Conservation (phyloP, 2,329 filamentous ascomycete species). For the Aureobasidium lini region DNA sequence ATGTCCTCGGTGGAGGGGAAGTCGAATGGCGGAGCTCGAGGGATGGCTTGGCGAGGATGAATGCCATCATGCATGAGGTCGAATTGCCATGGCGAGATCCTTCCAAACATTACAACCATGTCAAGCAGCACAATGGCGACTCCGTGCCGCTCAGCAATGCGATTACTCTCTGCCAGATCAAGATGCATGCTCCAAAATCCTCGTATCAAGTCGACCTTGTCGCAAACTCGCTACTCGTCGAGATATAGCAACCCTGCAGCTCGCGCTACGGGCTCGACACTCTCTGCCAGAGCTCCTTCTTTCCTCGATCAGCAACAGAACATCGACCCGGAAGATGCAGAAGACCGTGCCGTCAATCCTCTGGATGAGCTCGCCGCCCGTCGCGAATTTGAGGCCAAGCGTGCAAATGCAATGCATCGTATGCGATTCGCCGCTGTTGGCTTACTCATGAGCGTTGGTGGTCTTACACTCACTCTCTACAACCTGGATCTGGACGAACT, state of each 20-base stretch:
- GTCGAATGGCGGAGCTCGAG: neutral
- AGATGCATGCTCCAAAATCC: conserved; percentile 10
- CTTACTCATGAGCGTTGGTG: conserved; percentile 26
- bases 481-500: conserved; percentile 29
- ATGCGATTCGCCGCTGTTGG: conserved; percentile 32
- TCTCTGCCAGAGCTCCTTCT: conserved; percentile 12
- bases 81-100: neutral
- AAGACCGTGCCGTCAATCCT: conserved; percentile 16
- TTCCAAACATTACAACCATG: neutral
- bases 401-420: conserved; percentile 24
- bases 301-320: conserved; percentile 8
- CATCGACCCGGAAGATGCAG: conserved; percentile 1
- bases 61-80: neutral
- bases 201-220: neutral
- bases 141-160: conserved; percentile 14
- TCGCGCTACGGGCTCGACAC: conserved; percentile 21
- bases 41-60: neutral
- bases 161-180: conserved; percentile 15
- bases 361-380: conserved; percentile 21
- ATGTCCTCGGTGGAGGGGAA: neutral
- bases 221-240: conserved; percentile 20
- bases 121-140: conserved; percentile 12
- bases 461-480: conserved; percentile 23
- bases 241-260: conserved; percentile 29
- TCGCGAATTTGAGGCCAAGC: conserved; percentile 23